Base-by-base conservation (phyloP, 768 basidiomycete genomes). In the Candolleomyces eurysporus region DNA sequence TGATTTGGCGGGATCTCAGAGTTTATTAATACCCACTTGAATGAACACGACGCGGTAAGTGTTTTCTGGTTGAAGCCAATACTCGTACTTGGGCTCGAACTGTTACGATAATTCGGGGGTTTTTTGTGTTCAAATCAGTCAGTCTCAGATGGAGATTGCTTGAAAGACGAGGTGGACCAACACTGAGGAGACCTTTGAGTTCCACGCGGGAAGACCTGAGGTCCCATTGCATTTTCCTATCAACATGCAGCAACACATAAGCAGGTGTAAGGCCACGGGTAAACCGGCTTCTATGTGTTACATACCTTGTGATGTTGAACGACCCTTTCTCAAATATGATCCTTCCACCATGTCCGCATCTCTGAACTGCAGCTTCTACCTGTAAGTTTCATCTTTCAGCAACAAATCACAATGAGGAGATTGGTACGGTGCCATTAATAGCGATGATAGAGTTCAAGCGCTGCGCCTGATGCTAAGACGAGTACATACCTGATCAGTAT, bases 41-140 rank as follows among this genome's bases (percentile, higher is more conserved):
- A 87, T 84, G 67, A 84, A 85, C 26, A 86, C 81, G n/a, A 84
- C 84, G 22, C 83, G 78, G 67, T 82, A 85, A 1, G 85, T 87
- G 64, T 81, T 83, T 48, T 74, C 73, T 42, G 79, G 67, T 60
- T 86, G 72, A 57, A 86, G 72, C 86, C 86, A 86, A 64, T 75
- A 85, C 51, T 83, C 68, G 42, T 85, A 75, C 65, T 85, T 75
- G 9, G 84, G 83, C 14, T 76, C 67, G 68, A 85, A 86, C 84
- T 86, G 4, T 26, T 26, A 26, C 26, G 26, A 26, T 26, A 26
- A 26, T 26, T 4, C 56, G 4, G 45, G 10, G 19, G 30, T n/a
- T 26, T 11, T 16, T n/a, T 65, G 40, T 63, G 56, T 32, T 26
- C 14, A 8, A n/a, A 14, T 17, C 19, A 22, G 39, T 7, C 2